Conservation (phyloP, 768 basidiomycete genomes). For the Lactarius indigo region DNA sequence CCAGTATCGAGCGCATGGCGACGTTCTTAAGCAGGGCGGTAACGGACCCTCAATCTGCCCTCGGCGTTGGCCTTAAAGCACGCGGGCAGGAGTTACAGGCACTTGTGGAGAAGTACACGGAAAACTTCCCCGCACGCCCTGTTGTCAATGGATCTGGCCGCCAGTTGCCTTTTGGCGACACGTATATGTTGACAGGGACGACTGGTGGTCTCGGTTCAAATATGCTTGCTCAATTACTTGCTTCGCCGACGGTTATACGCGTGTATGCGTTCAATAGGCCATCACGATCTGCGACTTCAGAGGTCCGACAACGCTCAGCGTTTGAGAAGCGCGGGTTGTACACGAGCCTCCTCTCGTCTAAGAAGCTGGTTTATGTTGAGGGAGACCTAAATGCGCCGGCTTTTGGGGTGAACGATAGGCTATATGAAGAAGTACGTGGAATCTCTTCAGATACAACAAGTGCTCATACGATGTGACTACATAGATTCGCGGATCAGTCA, state of each 20-base stretch:
- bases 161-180: background rate
- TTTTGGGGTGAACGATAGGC: conserved; percentile 13
- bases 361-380: conserved; percentile 28
- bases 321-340: conserved; percentile 27
- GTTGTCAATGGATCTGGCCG: background rate
- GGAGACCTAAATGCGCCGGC: conserved; percentile 22
- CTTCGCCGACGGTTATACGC: conserved; percentile 16
- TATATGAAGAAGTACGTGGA: conserved; percentile 23
- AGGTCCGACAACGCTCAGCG: conserved; percentile 19
- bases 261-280: conserved; percentile 30
- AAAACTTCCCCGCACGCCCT: conserved; percentile 22
- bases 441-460: background rate
- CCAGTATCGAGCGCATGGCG: conserved; percentile 26
- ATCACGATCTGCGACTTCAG: conserved; percentile 10
- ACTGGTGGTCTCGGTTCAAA: conserved; percentile 29
- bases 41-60: conserved; percentile 4
- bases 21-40: conserved; percentile 16
- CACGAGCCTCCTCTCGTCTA: conserved; percentile 16
- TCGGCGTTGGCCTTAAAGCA: conserved; percentile 5
- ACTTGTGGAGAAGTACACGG: conserved; percentile 26
- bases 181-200: conserved; percentile 28
- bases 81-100: conserved; percentile 25
- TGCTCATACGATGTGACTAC: background rate
- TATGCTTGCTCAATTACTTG: conserved; percentile 26
- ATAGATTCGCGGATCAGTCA: conserved; percentile 22